A percentile compares a stretch with the other conserved stretches of the same genome.
Conservation (phyloP, 2,329 filamentous ascomycete genomes). For the Colletotrichum coccodes region DNA sequence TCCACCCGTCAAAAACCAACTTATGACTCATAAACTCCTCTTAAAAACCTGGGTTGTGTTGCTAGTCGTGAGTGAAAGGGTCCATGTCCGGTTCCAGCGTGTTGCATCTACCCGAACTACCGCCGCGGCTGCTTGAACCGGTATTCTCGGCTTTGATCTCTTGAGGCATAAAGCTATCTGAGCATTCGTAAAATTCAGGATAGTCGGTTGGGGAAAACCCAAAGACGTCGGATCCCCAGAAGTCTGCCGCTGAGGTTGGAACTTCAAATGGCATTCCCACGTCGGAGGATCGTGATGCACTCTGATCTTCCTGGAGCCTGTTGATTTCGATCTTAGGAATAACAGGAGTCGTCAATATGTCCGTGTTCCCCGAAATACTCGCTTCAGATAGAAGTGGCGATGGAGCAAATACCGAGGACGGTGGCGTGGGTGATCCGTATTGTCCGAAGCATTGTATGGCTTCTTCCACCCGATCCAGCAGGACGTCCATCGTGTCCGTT, state of each 20-base stretch:
- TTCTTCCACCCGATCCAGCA: neutral
- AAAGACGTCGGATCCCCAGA: neutral
- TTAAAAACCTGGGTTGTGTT: neutral
- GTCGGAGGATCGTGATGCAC: too few relatives aligned
- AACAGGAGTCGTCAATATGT: neutral
- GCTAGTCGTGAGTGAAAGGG: too few relatives aligned
- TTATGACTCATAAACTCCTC: neutral
- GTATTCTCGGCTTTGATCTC: too few relatives aligned
- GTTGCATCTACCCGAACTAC: too few relatives aligned
- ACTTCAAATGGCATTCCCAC: neutral
- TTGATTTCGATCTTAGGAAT: neutral
- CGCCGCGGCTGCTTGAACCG: too few relatives aligned
- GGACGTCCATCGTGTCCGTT: neutral
- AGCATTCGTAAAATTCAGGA: neutral
- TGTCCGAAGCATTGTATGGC: neutral
- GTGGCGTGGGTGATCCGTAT: neutral
- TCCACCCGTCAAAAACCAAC: neutral
- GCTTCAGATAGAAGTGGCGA: neutral
- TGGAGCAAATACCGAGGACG: too few relatives aligned
- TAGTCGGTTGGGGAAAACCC: neutral
- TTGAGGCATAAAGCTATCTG: neutral
- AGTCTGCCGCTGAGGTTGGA: neutral
- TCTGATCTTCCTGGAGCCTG: neutral
- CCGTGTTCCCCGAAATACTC: neutral
- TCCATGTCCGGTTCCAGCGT: neutral